phyloP scores from a whole-genome alignment of 108 stramenopile species.

The Cyclotella cryptica region DNA sequence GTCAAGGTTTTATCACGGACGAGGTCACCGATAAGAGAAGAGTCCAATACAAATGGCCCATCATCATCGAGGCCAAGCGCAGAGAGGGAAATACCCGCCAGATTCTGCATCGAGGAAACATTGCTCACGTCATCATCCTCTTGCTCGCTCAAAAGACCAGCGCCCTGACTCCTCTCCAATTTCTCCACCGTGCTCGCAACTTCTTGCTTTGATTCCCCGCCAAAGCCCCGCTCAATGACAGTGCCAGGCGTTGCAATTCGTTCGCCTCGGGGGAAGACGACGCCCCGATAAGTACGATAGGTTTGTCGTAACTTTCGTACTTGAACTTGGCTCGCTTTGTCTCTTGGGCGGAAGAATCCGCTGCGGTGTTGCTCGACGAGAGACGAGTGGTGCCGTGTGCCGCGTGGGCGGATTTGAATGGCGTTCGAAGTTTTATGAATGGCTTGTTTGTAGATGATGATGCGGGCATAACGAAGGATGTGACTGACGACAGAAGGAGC shows the following conservation, averaged over 20 bases:
- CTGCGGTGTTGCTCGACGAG: background rate
- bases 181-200: constrained; percentile 28
- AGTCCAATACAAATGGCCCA: constrained; percentile 47
- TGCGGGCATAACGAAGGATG: background rate
- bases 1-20: constrained; percentile 34
- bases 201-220: constrained; percentile 18
- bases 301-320: constrained; percentile 68
- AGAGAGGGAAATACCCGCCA: constrained; percentile 49
- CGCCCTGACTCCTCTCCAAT: constrained; percentile 48
- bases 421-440: background rate
- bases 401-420: background rate
- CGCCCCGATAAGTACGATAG: constrained; percentile 78
- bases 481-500: background rate
- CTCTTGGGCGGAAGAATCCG: background rate
- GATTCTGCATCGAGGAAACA: background rate
- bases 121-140: constrained; percentile 30
- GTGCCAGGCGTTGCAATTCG: constrained; percentile 75
- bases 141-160: constrained; percentile 26
- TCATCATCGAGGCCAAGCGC: constrained; percentile 50
- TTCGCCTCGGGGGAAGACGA: constrained; percentile 58
- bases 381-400: background rate
- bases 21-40: constrained; percentile 34
- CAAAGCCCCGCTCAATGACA: constrained; percentile 53
- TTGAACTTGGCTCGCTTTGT: background rate
- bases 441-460: background rate